These are phyloP conservation scores for Brassica carinata DNA, from an alignment of 345 rosid genomes.

Conservation along the genomic window DNA sequence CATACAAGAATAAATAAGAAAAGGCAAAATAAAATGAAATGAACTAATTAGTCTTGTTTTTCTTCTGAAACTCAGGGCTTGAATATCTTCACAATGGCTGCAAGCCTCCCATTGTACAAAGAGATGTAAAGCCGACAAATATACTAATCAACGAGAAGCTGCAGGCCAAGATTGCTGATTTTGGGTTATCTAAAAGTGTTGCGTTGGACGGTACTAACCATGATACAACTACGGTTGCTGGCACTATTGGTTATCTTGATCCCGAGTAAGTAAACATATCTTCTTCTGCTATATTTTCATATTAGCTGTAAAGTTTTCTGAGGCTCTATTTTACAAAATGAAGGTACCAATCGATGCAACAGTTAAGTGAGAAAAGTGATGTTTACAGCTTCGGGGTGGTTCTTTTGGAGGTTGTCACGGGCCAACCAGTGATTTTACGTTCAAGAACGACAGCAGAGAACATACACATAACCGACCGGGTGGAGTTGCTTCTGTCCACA, in stretches of 20 bases:
- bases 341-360: conserved; percentile 35
- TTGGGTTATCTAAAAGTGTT: conserved; percentile 57
- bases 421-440: conserved; percentile 41
- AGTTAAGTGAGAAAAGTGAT: neutral
- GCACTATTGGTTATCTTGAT: conserved; percentile 61
- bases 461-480: conserved; percentile 44
- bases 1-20: neutral
- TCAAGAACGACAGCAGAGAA: conserved; percentile 17
- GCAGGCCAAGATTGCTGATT: conserved; percentile 64
- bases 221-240: conserved; percentile 43
- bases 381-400: conserved; percentile 65
- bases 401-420: conserved; percentile 53
- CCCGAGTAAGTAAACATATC: conserved; percentile 51
- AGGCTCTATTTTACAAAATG: neutral
- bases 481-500: conserved; percentile 30
- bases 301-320: neutral
- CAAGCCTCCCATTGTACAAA: conserved; percentile 63
- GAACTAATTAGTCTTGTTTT: neutral
- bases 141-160: conserved; percentile 56
- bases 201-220: conserved; percentile 37
- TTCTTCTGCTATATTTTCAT: neutral
- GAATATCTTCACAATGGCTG: conserved; percentile 56
- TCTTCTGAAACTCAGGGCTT: conserved; percentile 35
- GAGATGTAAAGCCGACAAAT: conserved; percentile 62
- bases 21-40: neutral